Conservation (phyloP, 768 basidiomycete species). For the Pisolithus tinctorius region DNA sequence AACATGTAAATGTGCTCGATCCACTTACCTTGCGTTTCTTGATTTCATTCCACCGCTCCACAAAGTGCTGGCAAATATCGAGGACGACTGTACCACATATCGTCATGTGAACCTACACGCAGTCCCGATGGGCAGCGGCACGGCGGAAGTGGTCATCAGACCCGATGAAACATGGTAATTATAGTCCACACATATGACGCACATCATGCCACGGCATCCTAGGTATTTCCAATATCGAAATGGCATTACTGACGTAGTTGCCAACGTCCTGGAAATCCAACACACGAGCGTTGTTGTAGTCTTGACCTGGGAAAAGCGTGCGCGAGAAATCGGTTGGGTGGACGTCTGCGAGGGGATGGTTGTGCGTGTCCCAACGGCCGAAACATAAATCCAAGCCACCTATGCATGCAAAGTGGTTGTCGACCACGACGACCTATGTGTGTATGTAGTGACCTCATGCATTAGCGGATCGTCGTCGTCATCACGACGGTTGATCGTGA, state of each 20-base stretch:
- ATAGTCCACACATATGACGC: conserved; percentile 17
- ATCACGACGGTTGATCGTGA: no score
- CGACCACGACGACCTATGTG: conserved; percentile 65
- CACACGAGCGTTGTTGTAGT: conserved; percentile 87
- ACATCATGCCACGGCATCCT: conserved; percentile 98
- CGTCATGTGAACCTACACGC: conserved; percentile 71
- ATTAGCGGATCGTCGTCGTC: no score
- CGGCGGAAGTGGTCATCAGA: background rate
- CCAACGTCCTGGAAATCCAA: conserved; percentile 82
- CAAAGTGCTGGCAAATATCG: conserved; percentile 89
- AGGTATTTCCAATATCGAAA: conserved; percentile 60
- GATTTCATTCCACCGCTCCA: conserved; percentile 88
- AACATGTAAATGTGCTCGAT: background rate
- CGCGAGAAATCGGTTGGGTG: conserved; percentile 79
- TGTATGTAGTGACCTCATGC: no score
- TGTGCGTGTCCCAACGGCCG: conserved; percentile 94
- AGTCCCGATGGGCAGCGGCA: background rate
- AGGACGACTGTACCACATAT: conserved; percentile 75
- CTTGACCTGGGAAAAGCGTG: conserved; percentile 89
- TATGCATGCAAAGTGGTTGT: conserved; percentile 79
- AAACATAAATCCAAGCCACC: conserved; percentile 96
- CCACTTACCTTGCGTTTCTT: conserved; percentile 66
- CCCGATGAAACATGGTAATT: background rate
- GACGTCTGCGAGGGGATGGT: conserved; percentile 84
- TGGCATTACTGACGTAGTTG: conserved; percentile 63